Conservation (phyloP, 2,329 filamentous ascomycete genomes). For the Xylariaceae sp. region DNA sequence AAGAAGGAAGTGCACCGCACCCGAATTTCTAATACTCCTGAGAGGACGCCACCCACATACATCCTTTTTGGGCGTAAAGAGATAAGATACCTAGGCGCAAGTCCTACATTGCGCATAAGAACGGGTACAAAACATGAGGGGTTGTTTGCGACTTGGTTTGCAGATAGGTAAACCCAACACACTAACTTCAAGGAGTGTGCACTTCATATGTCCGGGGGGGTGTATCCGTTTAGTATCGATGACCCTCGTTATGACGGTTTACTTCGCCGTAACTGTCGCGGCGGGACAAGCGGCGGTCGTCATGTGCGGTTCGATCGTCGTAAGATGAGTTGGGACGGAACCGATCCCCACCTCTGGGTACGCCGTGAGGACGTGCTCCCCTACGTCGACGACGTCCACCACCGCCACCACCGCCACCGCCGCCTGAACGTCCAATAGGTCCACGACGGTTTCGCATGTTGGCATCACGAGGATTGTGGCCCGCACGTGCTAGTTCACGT, state of each 20-base stretch:
- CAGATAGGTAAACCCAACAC: not conserved
- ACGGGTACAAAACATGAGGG: not conserved
- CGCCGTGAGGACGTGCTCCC: conserved; percentile 28
- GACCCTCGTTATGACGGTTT: conserved; percentile 6
- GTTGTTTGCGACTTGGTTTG: not conserved
- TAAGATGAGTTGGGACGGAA: conserved; percentile 28
- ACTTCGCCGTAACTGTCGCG: conserved; percentile 19
- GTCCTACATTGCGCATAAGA: conserved; percentile 7
- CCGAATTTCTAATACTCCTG: not conserved
- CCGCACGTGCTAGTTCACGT: conserved; percentile 34
- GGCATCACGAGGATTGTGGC: conserved; percentile 10
- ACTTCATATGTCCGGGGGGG: not conserved
- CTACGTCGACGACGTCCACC: conserved; percentile 28
- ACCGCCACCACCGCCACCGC: conserved; percentile 23
- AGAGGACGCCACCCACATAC: no score
- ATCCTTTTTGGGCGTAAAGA: no score
- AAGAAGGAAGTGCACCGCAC: no score
- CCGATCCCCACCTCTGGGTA: conserved; percentile 33
- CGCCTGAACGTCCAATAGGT: conserved; percentile 19
- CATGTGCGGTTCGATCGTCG: conserved; percentile 24
- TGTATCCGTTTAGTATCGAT: conserved; percentile 8
- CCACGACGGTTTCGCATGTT: conserved; percentile 21
- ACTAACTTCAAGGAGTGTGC: not conserved
- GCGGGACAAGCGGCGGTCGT: conserved; percentile 18
- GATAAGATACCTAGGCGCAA: not conserved